These are phyloP conservation scores for Fusarium temperatum DNA, from an alignment of 2,329 filamentous ascomycete species.

Conservation along the genomic window DNA sequence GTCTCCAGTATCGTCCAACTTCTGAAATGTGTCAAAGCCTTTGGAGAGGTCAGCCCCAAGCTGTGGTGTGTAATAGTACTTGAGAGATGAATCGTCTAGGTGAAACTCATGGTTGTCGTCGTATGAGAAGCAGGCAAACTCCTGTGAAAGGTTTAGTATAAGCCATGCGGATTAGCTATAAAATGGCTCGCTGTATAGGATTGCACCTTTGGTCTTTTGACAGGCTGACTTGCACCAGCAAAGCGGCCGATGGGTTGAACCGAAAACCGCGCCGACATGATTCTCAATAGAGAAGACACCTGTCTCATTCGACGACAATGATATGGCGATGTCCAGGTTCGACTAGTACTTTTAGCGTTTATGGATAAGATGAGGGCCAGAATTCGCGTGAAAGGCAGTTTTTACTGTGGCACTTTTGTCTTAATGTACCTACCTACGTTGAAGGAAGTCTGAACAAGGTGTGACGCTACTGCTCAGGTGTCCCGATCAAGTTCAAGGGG, in stretches of 20 bases:
- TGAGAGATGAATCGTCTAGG: slow-evolving; percentile 80
- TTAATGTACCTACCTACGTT: not conserved
- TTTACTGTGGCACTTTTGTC: not conserved
- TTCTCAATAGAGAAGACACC: not conserved
- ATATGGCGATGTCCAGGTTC: not conserved
- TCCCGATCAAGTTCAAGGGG: not conserved
- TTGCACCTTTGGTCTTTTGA: slow-evolving; percentile 77
- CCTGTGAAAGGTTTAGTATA: slow-evolving; percentile 57
- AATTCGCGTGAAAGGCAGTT: not conserved
- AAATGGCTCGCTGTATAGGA: not conserved
- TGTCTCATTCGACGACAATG: not conserved
- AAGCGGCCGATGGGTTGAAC: slow-evolving; percentile 78
- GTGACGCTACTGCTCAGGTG: slow-evolving; percentile 1
- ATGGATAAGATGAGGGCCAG: not conserved
- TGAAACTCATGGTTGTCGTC: slow-evolving; percentile 82
- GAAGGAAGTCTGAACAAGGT: not conserved
- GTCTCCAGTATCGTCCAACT: slow-evolving; percentile 83
- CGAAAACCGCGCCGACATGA: slow-evolving; percentile 59
- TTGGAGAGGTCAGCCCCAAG: slow-evolving; percentile 78
- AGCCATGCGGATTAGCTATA: not conserved
- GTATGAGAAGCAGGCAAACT: slow-evolving; percentile 94
- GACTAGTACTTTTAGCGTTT: not conserved
- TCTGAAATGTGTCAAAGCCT: slow-evolving; percentile 84
- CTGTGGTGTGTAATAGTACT: slow-evolving; percentile 85
- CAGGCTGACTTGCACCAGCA: slow-evolving; percentile 71